Evolutionary conservation across 2,329 filamentous ascomycete species (phyloP).

Genomic region (Rhytidhysteron rufulum): DNA sequence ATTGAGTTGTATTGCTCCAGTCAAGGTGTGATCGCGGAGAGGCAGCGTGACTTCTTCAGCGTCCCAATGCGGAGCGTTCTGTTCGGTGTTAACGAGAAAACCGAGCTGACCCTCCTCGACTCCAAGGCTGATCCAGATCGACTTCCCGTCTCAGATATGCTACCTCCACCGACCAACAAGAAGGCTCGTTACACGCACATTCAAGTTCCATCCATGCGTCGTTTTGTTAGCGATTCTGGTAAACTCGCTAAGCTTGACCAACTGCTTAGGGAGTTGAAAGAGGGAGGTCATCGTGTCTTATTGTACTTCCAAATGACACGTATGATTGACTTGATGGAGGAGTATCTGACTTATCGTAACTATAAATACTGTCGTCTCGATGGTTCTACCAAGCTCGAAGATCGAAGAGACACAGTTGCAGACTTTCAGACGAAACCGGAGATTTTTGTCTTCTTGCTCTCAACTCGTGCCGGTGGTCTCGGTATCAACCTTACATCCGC

Average conservation of each 20-base stretch:
- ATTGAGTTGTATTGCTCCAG: conserved; percentile 75
- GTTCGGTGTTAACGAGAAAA: conserved; percentile 58
- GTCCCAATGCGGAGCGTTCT: conserved; percentile 67
- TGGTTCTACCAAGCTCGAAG: conserved; percentile 94
- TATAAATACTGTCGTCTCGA: conserved; percentile 98
- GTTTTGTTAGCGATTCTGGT: conserved; percentile 95
- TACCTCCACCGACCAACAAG: conserved; percentile 75
- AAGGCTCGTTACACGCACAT: conserved; percentile 88
- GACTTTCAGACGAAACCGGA: conserved; percentile 94
- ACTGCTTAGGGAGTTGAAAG: conserved; percentile 84
- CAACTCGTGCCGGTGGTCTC: conserved; percentile 92
- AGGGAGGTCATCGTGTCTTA: conserved; percentile 85
- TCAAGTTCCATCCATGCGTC: conserved; percentile 89
- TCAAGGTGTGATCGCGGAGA: conserved; percentile 60
- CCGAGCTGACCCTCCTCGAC: conserved; percentile 73
- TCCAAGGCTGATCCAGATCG: conserved; percentile 64
- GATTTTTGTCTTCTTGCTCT: conserved; percentile 95
- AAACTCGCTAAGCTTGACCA: conserved; percentile 90
- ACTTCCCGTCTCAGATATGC: conserved; percentile 61
- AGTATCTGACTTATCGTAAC: conserved; percentile 97
- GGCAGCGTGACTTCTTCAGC: conserved; percentile 75
- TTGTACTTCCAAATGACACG: conserved; percentile 99
- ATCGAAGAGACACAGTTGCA: conserved; percentile 90
- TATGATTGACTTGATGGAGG: conserved; percentile 99
- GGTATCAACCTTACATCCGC: conserved; percentile 96